phyloP scores from a whole-genome alignment of 2,329 filamentous ascomycete species.

The Rhexocercosporidium sp. region DNA sequence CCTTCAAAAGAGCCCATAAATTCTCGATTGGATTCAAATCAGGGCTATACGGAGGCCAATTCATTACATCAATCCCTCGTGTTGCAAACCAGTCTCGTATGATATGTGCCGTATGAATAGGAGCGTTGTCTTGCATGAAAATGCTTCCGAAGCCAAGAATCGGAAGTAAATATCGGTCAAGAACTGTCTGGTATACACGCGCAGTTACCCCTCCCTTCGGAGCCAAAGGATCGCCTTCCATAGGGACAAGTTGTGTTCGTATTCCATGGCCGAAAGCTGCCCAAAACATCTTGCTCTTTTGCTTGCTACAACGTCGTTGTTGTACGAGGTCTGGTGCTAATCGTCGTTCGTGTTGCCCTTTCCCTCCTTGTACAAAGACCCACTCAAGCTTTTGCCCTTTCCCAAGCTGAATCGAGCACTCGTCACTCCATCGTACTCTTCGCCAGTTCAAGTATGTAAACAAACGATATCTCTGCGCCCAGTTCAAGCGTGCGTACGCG shows the following conservation, averaged over 20 bases:
- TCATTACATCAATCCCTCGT: constrained; percentile 28
- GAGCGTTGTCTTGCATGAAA: constrained; percentile 37
- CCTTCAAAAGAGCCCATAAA: constrained; percentile 36
- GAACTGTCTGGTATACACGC: constrained; percentile 1
- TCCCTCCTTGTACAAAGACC: background rate
- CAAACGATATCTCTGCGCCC: background rate
- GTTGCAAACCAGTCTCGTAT: constrained; percentile 26
- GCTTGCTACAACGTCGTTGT: background rate
- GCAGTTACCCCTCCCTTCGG: constrained; percentile 12
- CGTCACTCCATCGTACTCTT: too few relatives aligned
- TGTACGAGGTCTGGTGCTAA: background rate
- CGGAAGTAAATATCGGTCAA: constrained; percentile 3
- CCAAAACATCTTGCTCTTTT: constrained; percentile 15
- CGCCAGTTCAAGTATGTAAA: too few relatives aligned
- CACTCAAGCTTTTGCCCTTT: too few relatives aligned
- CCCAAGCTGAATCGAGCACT: too few relatives aligned
- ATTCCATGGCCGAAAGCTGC: constrained; percentile 12
- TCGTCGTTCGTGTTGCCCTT: background rate
- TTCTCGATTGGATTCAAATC: constrained; percentile 42
- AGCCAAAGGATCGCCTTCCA: constrained; percentile 7
- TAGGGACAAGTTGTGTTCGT: background rate
- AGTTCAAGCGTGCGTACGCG: background rate
- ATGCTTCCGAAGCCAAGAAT: constrained; percentile 11
- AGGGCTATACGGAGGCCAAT: constrained; percentile 35
- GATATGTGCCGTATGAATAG: constrained; percentile 29